phyloP scores from a whole-genome alignment of 257 asterid genomes.

The Paulownia fortunei region DNA sequence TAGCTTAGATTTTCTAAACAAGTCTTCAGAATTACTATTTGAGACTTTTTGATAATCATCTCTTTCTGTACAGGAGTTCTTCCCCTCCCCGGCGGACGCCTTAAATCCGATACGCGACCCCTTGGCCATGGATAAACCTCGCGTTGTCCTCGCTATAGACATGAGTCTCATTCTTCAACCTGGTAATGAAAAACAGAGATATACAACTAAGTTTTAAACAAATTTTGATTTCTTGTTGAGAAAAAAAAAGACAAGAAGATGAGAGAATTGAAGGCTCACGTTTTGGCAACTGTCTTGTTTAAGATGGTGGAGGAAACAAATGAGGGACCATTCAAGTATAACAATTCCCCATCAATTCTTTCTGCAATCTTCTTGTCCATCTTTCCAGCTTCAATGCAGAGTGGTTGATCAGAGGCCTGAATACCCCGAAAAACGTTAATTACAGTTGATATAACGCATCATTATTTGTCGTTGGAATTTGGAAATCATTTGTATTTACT shows the following conservation, averaged over 20 bases:
- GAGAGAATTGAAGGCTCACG: too few species aligned
- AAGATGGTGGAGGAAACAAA: slow-evolving; percentile 88
- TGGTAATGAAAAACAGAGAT: too few species aligned
- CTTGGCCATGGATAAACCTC: slow-evolving; percentile 92
- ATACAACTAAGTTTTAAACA: too few species aligned
- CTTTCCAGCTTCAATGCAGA: slow-evolving; percentile 77
- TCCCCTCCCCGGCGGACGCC: not conserved
- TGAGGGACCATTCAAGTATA: slow-evolving; percentile 86
- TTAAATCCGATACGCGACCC: slow-evolving; percentile 68
- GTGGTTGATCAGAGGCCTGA: slow-evolving; percentile 92
- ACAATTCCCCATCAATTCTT: slow-evolving; percentile 79
- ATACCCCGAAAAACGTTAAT: not conserved
- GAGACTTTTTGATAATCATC: slow-evolving; percentile 5
- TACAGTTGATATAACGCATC: not conserved
- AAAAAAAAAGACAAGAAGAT: too few species aligned
- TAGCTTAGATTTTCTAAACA: not conserved
- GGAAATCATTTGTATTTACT: not conserved
- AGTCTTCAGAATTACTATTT: not conserved
- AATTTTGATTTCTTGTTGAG: too few species aligned
- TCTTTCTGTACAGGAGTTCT: slow-evolving; percentile 38
- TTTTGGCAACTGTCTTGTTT: slow-evolving; percentile 84
- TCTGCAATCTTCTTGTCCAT: slow-evolving; percentile 88
- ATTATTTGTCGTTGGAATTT: not conserved
- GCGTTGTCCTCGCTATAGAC: slow-evolving; percentile 92
- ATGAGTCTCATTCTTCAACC: slow-evolving; percentile 86